Base-by-base conservation (phyloP, 345 rosid species). In the Salix caprea region DNA sequence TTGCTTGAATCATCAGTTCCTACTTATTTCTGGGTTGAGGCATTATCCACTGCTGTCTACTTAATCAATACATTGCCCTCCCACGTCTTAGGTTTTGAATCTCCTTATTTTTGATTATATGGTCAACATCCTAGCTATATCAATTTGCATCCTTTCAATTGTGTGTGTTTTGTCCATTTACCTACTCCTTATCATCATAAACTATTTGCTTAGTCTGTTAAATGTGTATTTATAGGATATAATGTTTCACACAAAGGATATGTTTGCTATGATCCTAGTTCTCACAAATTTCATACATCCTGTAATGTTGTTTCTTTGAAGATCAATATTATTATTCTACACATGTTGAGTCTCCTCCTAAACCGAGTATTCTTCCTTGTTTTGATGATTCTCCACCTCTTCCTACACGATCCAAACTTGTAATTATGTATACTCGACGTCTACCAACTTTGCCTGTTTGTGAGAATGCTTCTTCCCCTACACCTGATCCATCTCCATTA, bases 11-110 rank as follows among this genome's bases (percentile, higher is more conserved):
- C 50, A 0, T 67, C 4, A 0, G 1, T 54, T 7, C 26, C 2
- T 54, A 0, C 12, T 54, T 1, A 54, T 7, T 54, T 54, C 0
- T 21, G 0, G 56, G 61, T 54, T 8, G 4, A 54, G 26, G 2
- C 13, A 0, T 54, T 54, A 21, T 21, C 12, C 9, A 67, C 4
- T 7, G 0, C 7, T 7, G 28, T 67, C 4, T 37, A 39, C 23
- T 3, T 39, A 9, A 67, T 67, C 4, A 36, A 39, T 12, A 39
- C 6, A 36, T 0, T 67, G 0, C 52, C 69, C 0, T 39, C 8
- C 0, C 70, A 12, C 0, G 18, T 36, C 7, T 1, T 67, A 7
- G 4, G 0, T 23, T 39, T 67, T 36, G 8, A 36, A 0, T 67
- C 52, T n/a, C 50, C 1, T 3, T n/a, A 67, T 67, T 1, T 21